Evolutionary conservation across 805 yeast genomes (phyloP).

Genomic region (Candida golubevii): DNA sequence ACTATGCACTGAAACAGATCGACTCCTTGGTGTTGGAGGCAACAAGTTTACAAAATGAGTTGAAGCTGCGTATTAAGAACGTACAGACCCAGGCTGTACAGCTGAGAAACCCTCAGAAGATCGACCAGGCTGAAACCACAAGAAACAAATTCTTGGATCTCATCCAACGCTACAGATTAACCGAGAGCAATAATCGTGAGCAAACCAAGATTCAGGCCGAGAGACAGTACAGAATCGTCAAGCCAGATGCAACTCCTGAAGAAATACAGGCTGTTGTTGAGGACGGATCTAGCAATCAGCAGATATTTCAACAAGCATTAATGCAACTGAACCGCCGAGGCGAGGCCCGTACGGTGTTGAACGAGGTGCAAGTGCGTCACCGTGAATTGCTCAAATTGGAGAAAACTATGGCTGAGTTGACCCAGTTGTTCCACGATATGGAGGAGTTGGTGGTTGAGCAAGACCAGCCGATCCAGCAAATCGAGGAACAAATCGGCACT

Average conservation of each 20-base stretch:
- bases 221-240: constrained; percentile 87
- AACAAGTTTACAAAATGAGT: constrained; percentile 65
- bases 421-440: constrained; percentile 93
- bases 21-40: constrained; percentile 77
- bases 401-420: constrained; percentile 91
- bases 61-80: constrained; percentile 72
- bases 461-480: constrained; percentile 78
- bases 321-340: constrained; percentile 84
- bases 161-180: constrained; percentile 80
- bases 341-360: constrained; percentile 91
- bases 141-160: constrained; percentile 80
- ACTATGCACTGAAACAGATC: constrained; percentile 65
- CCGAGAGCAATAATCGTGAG: constrained; percentile 83
- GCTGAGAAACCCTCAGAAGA: constrained; percentile 64
- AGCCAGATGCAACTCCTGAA: constrained; percentile 77
- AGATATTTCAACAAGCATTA: constrained; percentile 90
- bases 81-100: constrained; percentile 66
- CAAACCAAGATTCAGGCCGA: constrained; percentile 83
- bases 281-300: constrained; percentile 73
- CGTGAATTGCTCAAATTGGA: constrained; percentile 92
- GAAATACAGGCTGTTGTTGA: constrained; percentile 84
- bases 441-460: constrained; percentile 95
- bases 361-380: constrained; percentile 95
- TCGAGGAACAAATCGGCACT: constrained; percentile 71
- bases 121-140: constrained; percentile 85